Evolutionary conservation across 2,329 filamentous ascomycete genomes (phyloP).

Genomic region (Fusarium tupiense): DNA sequence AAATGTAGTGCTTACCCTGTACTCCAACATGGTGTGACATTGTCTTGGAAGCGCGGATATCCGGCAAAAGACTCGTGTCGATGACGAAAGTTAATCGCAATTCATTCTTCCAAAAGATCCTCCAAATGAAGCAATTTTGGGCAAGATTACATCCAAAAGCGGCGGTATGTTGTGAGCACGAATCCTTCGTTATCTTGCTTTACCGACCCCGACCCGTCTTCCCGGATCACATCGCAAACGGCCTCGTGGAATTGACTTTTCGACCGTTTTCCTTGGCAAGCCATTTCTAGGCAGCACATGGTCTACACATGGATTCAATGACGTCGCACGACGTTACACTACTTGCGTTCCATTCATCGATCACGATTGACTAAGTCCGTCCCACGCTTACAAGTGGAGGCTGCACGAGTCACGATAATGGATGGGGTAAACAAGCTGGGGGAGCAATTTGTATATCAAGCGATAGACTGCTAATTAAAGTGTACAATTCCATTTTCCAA

Average conservation of each 20-base stretch:
- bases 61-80: background rate
- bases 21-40: background rate
- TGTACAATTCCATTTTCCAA: constrained; percentile 11
- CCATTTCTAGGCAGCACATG: background rate
- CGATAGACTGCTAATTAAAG: constrained; percentile 12
- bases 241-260: background rate
- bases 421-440: constrained; percentile 27
- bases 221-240: background rate
- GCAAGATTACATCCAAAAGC: background rate
- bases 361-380: background rate
- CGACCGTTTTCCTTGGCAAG: background rate
- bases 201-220: background rate
- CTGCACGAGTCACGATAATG: constrained; percentile 37
- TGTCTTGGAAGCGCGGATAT: background rate
- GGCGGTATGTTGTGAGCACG: background rate
- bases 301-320: background rate
- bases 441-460: background rate
- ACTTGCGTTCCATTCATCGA: background rate
- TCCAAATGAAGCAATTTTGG: background rate
- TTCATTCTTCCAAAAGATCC: background rate
- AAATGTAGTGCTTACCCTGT: background rate
- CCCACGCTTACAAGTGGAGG: background rate
- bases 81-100: background rate
- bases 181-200: background rate
- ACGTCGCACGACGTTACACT: background rate